Base-by-base conservation (phyloP, 768 basidiomycete species). In the Butyriboletus loyo region DNA sequence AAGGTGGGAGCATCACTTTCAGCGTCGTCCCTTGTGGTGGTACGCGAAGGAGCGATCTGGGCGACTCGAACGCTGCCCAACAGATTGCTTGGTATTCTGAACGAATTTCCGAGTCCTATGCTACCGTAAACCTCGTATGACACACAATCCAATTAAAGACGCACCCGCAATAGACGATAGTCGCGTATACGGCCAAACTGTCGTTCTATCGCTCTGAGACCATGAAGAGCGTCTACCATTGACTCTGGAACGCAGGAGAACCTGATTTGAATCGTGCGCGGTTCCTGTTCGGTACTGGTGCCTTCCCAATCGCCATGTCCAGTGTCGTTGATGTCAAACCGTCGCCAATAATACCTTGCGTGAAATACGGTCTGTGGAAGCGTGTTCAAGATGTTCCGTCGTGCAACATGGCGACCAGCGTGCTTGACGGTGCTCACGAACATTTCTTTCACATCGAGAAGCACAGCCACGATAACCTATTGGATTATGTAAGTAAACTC, bases 141-240 rank as follows among this genome's bases (percentile, higher is more conserved):
- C 28, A 30, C 34, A 27, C 13, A 0, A 19, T 2, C 14, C 7
- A n/a, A 25, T 1, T 27, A 7, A 31, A 39, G 24, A 66, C 72
- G 21, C 59, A 81, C 81, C 67, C 74, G 72, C 30, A 65, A 54
- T 36, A 77, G 69, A 39, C 67, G 64, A 42, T 71, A 79, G 47
- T 79, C 77, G 25, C 72, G 63, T 31, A 84, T 60, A 9, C 71
- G 66, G 14, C 82, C 82, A 63, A 77, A 82, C 49, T 74, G 76
- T 17, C 74, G 73, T 67, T 87, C 85, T 27, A 86, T 58, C 8
- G 75, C 78, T 41, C 80, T 77, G 49, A 86, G 62, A 41, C 83
- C 71, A 41, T 78, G 71, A 8, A 77, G 73, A 5, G 76, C 78
- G 22, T 86, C 79, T 5, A 73, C 66, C 58, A 83, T 77, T 31